These are phyloP conservation scores for Fibroporia radiculosa DNA, from an alignment of 768 basidiomycete genomes.

Conservation along the genomic window DNA sequence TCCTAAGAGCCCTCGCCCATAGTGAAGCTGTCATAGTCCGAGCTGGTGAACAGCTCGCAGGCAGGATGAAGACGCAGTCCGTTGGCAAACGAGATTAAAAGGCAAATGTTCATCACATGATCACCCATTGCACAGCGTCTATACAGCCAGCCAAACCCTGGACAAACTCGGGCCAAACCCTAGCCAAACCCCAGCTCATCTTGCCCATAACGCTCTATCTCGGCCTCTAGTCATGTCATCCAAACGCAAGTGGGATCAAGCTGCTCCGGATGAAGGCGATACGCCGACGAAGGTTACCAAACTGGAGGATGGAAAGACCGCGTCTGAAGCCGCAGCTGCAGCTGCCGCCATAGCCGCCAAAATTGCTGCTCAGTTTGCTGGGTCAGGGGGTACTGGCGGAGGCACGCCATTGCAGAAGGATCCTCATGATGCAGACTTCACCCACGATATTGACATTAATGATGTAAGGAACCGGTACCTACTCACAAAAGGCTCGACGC, in stretches of 20 bases:
- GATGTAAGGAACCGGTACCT: conserved; percentile 92
- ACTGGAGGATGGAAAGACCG: conserved; percentile 50
- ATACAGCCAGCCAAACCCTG: too few relatives aligned
- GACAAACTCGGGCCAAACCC: too few relatives aligned
- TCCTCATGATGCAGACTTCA: conserved; percentile 72
- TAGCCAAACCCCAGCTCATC: too few relatives aligned
- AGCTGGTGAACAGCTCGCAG: conserved; percentile 4
- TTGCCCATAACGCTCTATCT: too few relatives aligned
- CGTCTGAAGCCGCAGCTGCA: conserved; percentile 66
- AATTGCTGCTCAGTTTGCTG: conserved; percentile 82
- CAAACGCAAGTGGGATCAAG: conserved; percentile 79
- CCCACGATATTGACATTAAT: conserved; percentile 93
- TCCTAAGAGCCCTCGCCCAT: conserved; percentile 3
- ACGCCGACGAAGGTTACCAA: conserved; percentile 33
- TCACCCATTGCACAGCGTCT: too few relatives aligned
- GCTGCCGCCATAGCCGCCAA: conserved; percentile 89
- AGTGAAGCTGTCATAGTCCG: conserved; percentile 5
- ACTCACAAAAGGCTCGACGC: conserved; percentile 88
- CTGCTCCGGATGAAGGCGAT: conserved; percentile 42
- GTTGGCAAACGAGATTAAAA: too few relatives aligned
- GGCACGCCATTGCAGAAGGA: conserved; percentile 46
- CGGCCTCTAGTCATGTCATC: conserved; percentile 43
- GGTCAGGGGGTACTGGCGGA: conserved; percentile 29
- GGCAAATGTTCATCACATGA: too few relatives aligned
- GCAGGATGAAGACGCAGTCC: conserved; percentile 1